Conservation (phyloP, 768 basidiomycete species). For the Suillus sp. region DNA sequence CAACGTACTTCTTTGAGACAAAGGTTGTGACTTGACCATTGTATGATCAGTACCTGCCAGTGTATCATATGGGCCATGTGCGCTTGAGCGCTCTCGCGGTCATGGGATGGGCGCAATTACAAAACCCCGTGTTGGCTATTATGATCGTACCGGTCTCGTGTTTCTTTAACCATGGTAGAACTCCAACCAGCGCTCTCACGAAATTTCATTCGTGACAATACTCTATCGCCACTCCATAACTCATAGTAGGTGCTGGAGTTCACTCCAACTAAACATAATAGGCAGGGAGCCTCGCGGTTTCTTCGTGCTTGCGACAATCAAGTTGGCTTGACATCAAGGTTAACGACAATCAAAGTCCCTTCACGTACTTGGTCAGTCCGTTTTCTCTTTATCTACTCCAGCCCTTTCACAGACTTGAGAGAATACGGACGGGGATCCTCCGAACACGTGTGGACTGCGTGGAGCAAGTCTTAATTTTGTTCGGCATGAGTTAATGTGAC, state of each 20-base stretch:
- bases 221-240: neutral
- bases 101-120: neutral
- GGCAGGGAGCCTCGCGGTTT: neutral
- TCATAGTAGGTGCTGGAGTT: neutral
- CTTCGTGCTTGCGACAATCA: conserved; percentile 2
- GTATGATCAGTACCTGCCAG: conserved; percentile 7
- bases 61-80: neutral
- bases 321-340: neutral
- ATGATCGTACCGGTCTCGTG: neutral
- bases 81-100: neutral
- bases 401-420: conserved; percentile 1
- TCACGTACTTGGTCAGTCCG: conserved; percentile 1
- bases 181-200: neutral
- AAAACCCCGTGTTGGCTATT: neutral
- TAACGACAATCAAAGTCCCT: neutral
- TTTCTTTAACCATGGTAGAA: neutral
- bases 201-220: neutral
- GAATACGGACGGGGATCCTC: conserved; percentile 1
- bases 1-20: neutral
- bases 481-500: conserved; percentile 19
- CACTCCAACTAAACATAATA: neutral
- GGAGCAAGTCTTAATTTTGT: conserved; percentile 16
- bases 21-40: neutral
- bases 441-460: conserved; percentile 28
- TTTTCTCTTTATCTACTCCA: conserved; percentile 1